phyloP scores from a whole-genome alignment of 441 rosid genomes.

The Erodium chrysanthum region DNA sequence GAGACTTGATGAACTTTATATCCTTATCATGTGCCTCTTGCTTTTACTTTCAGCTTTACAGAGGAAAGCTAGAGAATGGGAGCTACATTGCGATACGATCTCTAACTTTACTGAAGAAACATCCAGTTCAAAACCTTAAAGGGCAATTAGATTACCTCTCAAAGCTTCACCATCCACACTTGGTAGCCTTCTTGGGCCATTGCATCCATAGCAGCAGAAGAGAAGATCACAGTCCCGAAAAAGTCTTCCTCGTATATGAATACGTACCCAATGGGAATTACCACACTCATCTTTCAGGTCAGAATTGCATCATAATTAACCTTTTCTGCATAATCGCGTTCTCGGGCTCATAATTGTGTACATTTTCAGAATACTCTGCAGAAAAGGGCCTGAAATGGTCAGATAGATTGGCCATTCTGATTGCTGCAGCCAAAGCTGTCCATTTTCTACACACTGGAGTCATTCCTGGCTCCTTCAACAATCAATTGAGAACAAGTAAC shows the following conservation, averaged over 20 bases:
- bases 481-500: conserved; percentile 57
- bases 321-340: too few relatives aligned
- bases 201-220: conserved; percentile 44
- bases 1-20: not conserved
- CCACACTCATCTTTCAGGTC: conserved; percentile 68
- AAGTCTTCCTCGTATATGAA: conserved; percentile 68
- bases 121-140: conserved; percentile 60
- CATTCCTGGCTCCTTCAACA: conserved; percentile 67
- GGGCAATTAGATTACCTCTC: conserved; percentile 60
- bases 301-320: not conserved
- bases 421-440: conserved; percentile 83
- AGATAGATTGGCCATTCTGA: conserved; percentile 63
- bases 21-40: not conserved
- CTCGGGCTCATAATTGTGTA: not conserved
- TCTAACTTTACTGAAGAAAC: conserved; percentile 46
- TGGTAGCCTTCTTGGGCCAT: conserved; percentile 76
- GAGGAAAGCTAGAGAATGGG: conserved; percentile 72
- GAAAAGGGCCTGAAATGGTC: conserved; percentile 80
- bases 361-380: conserved; percentile 44
- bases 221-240: conserved; percentile 37
- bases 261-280: conserved; percentile 57
- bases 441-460: conserved; percentile 85
- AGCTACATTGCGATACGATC: conserved; percentile 54
- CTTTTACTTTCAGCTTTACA: conserved; percentile 52
- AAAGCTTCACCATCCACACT: conserved; percentile 85